A percentile compares a stretch with the other conserved stretches of the same genome.
Conservation (phyloP, 2,329 filamentous ascomycete genomes). For the Plectosphaerella sp. region DNA sequence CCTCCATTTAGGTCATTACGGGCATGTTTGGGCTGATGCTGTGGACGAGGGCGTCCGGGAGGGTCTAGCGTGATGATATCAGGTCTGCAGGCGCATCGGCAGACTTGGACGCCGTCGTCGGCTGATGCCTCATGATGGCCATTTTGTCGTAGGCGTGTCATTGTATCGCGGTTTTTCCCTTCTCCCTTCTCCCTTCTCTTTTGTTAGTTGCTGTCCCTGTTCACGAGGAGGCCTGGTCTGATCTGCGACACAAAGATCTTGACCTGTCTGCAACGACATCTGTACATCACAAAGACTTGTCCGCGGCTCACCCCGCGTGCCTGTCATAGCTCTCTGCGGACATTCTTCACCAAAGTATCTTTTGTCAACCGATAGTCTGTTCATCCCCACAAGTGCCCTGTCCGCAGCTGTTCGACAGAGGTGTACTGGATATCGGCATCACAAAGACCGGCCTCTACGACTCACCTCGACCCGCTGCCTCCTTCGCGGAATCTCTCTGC, state of each 20-base stretch:
- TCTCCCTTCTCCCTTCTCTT: background rate
- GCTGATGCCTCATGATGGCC: background rate
- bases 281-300: background rate
- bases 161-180: background rate
- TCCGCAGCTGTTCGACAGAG: too few species aligned
- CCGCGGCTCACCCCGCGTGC: background rate
- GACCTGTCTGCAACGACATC: background rate
- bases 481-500: too few species aligned
- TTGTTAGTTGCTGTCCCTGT: background rate
- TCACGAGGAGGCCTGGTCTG: background rate
- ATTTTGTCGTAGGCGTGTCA: background rate
- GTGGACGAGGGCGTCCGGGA: background rate
- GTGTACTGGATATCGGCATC: too few species aligned
- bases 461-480: too few species aligned
- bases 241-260: too few species aligned
- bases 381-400: too few species aligned
- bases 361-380: too few species aligned
- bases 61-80: slow-evolving; percentile 2
- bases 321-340: background rate
- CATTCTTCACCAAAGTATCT: too few species aligned
- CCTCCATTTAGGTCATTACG: background rate
- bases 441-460: too few species aligned
- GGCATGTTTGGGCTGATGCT: background rate
- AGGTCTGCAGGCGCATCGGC: background rate
- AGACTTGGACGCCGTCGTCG: background rate